Conservation (phyloP, 257 asterid genomes). For the Paraleonurus japonicus region DNA sequence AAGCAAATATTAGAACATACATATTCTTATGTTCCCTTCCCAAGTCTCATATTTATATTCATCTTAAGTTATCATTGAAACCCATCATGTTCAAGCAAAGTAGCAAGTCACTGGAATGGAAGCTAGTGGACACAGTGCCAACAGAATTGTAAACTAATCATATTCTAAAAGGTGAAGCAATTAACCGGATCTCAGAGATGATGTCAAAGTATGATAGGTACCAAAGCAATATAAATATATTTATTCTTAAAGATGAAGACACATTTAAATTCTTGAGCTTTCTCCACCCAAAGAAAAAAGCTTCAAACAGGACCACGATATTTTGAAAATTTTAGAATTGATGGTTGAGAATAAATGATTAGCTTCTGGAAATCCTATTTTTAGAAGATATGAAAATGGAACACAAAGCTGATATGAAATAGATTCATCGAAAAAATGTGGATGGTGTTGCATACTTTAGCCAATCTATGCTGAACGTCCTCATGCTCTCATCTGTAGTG, state of each 20-base stretch:
- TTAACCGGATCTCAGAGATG: not conserved
- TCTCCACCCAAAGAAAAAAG: not conserved
- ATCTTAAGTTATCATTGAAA: not conserved
- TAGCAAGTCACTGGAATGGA: not conserved
- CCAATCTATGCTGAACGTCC: slow-evolving; percentile 64
- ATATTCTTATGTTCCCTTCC: not conserved
- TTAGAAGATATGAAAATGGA: not conserved
- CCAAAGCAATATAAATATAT: not conserved
- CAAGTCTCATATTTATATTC: not conserved
- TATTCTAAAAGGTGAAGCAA: not conserved
- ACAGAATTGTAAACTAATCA: not conserved
- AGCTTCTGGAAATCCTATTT: slow-evolving; percentile 12
- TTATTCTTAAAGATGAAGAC: not conserved
- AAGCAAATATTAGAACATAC: slow-evolving; percentile 18
- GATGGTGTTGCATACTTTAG: slow-evolving; percentile 56
- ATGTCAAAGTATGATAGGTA: not conserved
- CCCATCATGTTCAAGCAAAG: not conserved
- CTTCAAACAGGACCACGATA: not conserved
- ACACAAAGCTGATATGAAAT: not conserved
- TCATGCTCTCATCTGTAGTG: slow-evolving; percentile 43
- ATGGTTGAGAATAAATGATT: not conserved
- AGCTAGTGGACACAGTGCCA: not conserved
- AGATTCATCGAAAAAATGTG: slow-evolving; percentile 16
- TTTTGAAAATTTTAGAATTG: not conserved
- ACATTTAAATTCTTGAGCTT: not conserved